A percentile compares a stretch with the other conserved stretches of the same genome.
Evolutionary conservation across 345 rosid genomes (phyloP).

Genomic region (Linum trigynum): DNA sequence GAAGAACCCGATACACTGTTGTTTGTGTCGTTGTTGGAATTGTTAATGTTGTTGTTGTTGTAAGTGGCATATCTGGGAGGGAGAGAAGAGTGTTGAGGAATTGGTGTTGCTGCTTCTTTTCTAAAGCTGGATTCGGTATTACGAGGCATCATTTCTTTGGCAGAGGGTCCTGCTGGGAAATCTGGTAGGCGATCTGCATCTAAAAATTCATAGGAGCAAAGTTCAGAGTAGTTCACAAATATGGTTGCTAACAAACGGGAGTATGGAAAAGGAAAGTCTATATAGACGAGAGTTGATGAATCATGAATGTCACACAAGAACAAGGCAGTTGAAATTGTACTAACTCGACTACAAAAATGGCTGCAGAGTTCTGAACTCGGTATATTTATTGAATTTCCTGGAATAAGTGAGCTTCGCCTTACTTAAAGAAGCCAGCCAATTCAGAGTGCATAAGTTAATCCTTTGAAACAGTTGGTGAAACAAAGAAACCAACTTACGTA

Average conservation of each 20-base stretch:
- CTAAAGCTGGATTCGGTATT: constrained; percentile 34
- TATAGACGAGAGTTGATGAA: no score
- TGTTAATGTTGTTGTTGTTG: constrained; percentile 10
- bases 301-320: not conserved
- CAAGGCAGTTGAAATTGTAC: no score
- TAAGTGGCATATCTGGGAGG: constrained; percentile 33
- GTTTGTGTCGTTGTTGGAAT: not conserved
- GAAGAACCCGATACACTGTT: constrained; percentile 21
- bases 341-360: no score
- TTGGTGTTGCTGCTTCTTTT: constrained; percentile 35
- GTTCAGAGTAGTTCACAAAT: not conserved
- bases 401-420: no score
- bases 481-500: no score
- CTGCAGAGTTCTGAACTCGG: no score
- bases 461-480: no score
- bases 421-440: not conserved
- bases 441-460: no score
- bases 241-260: not conserved
- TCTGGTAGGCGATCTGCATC: constrained; percentile 40
- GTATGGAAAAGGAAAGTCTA: no score
- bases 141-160: constrained; percentile 34
- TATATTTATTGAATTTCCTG: no score
- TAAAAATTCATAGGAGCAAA: constrained; percentile 14
- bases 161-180: constrained; percentile 30
- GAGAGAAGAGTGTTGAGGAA: constrained; percentile 39